Evolutionary conservation across 371 early-diverging fungal genomes (phyloP).

Genomic region (Capillidium heterosporum): DNA sequence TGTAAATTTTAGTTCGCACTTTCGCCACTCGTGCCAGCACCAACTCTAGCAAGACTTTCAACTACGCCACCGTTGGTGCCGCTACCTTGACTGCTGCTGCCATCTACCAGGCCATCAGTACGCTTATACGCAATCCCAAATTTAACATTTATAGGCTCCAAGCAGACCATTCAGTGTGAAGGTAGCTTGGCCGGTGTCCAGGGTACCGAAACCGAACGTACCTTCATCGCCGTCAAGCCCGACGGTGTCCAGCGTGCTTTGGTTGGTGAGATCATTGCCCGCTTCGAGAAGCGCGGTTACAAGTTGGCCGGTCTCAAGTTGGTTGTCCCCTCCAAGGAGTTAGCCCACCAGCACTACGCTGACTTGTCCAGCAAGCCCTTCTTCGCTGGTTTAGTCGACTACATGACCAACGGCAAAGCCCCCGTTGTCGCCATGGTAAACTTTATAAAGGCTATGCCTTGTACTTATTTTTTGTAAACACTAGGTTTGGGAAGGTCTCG

Average conservation of each 20-base stretch:
- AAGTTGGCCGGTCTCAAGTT: slow-evolving; percentile 74
- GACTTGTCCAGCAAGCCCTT: slow-evolving; percentile 87
- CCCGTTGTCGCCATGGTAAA: slow-evolving; percentile 74
- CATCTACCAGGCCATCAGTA: not conserved
- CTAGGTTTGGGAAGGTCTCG: slow-evolving; percentile 82
- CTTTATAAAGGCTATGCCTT: not conserved
- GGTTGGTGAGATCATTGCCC: slow-evolving; percentile 88
- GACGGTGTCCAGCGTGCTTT: slow-evolving; percentile 80
- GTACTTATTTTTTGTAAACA: not conserved
- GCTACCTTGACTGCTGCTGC: not conserved
- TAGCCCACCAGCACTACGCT: slow-evolving; percentile 89
- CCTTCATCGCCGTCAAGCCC: slow-evolving; percentile 16
- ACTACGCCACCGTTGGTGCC: not conserved
- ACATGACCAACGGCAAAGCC: slow-evolving; percentile 45
- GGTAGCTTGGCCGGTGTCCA: not conserved
- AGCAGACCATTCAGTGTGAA: not conserved
- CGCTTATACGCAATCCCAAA: not conserved
- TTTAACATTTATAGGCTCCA: not conserved
- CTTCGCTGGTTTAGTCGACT: slow-evolving; percentile 85
- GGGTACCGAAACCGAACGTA: slow-evolving; percentile 6
- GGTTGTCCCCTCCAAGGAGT: slow-evolving; percentile 47
- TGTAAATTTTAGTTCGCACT: not conserved
- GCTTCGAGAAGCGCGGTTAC: slow-evolving; percentile 83
- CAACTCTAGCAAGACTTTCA: not conserved
- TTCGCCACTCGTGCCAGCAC: not conserved